phyloP scores from a whole-genome alignment of 2,329 filamentous ascomycete species.

The Neofusicoccum sp. region DNA sequence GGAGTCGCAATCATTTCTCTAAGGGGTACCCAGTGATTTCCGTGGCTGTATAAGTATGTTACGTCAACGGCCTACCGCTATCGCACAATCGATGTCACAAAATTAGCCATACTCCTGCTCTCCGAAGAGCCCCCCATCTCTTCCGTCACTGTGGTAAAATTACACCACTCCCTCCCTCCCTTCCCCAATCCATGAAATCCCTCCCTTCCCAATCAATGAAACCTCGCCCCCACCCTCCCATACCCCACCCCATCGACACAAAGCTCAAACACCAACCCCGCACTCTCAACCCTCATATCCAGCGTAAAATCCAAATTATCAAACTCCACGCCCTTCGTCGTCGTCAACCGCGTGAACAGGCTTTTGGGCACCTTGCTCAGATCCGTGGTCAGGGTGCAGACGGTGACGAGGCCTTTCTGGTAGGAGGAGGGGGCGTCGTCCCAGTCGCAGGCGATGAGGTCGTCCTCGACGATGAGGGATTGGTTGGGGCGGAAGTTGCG shows the following conservation, averaged over 20 bases:
- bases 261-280: conserved; percentile 72
- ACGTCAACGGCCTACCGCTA: no score
- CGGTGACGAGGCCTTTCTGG: conserved; percentile 59
- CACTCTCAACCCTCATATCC: conserved; percentile 79
- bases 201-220: conserved; percentile 54
- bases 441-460: conserved; percentile 72
- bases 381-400: conserved; percentile 79
- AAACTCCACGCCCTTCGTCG: conserved; percentile 76
- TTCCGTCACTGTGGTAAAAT: no score
- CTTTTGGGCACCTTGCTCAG: conserved; percentile 71
- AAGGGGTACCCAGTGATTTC: no score
- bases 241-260: conserved; percentile 77
- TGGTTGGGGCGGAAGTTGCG: conserved; percentile 79
- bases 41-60: no score
- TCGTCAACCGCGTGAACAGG: conserved; percentile 72
- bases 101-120: no score
- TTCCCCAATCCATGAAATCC: no score
- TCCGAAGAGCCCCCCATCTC: no score
- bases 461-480: conserved; percentile 74
- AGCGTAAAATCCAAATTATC: conserved; percentile 79
- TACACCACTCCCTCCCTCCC: no score
- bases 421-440: conserved; percentile 61
- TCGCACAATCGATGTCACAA: no score
- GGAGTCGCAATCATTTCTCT: no score
- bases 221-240: conserved; percentile 74